These are phyloP conservation scores for Hanseniaspora gamundiae DNA, from an alignment of 1,139 yeast species.

Conservation along the genomic window DNA sequence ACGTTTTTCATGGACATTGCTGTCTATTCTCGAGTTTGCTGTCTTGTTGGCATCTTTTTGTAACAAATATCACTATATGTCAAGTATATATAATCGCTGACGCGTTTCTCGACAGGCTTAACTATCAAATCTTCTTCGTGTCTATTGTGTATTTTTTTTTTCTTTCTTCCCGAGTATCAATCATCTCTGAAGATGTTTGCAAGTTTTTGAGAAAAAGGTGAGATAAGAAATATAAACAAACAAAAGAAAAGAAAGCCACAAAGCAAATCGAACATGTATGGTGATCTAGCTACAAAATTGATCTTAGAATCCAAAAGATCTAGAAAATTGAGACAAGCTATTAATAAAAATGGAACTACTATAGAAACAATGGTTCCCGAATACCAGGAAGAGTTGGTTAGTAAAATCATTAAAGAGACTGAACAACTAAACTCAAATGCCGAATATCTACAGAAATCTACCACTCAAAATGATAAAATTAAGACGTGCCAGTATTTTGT, in stretches of 20 bases:
- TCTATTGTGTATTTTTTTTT: too few relatives aligned
- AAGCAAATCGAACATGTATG: conserved; percentile 47
- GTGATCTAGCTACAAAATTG: conserved; percentile 74
- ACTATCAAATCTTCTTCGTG: too few relatives aligned
- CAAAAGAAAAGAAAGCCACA: neutral
- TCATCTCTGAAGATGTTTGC: too few relatives aligned
- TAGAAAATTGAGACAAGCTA: conserved; percentile 38
- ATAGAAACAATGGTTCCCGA: conserved; percentile 4
- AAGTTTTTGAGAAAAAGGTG: too few relatives aligned
- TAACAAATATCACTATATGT: too few relatives aligned
- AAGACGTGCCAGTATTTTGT: conserved; percentile 68
- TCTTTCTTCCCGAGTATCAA: too few relatives aligned
- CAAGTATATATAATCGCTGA: too few relatives aligned
- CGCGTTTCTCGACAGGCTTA: too few relatives aligned
- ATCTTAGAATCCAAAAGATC: conserved; percentile 78
- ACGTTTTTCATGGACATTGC: neutral
- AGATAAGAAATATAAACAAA: neutral
- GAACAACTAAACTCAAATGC: conserved; percentile 40
- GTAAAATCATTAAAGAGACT: conserved; percentile 43
- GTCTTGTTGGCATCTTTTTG: too few relatives aligned
- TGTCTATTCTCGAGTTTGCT: too few relatives aligned
- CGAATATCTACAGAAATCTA: conserved; percentile 19
- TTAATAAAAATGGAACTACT: conserved; percentile 7
- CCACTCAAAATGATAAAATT: conserved; percentile 31
- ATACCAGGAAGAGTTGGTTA: conserved; percentile 66